Evolutionary conservation across 768 basidiomycete species (phyloP).

Genomic region (Phallus indusiatus): DNA sequence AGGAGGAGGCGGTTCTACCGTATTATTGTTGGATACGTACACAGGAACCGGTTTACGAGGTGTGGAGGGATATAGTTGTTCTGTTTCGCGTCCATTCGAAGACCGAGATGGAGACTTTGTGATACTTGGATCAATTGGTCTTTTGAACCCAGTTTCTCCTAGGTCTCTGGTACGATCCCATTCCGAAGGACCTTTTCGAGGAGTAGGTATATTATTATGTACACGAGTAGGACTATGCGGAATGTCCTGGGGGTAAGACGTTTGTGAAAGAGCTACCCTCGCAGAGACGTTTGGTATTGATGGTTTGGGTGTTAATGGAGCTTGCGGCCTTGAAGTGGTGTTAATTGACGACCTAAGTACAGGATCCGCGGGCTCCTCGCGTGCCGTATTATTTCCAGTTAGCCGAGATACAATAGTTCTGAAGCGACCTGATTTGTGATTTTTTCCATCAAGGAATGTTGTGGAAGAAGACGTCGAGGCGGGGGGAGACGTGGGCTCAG

Average conservation of each 20-base stretch:
- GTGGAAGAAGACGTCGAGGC: constrained; percentile 13
- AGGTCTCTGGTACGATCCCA: constrained; percentile 19
- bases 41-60: constrained; percentile 1
- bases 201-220: constrained; percentile 21
- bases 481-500: constrained; percentile 17
- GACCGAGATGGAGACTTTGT: neutral
- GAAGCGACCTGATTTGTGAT: constrained; percentile 4
- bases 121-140: neutral
- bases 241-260: neutral
- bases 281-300: constrained; percentile 6
- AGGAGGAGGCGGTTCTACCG: neutral
- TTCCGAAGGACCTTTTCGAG: constrained; percentile 21
- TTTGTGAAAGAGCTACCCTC: neutral
- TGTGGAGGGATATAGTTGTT: neutral
- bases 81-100: neutral
- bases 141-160: constrained; percentile 8
- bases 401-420: neutral
- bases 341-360: neutral
- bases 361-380: neutral
- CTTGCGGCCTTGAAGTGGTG: neutral
- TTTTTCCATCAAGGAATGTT: neutral
- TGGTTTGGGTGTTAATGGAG: neutral
- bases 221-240: constrained; percentile 9
- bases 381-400: constrained; percentile 5
- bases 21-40: neutral